A percentile compares a stretch with the other conserved stretches of the same genome.
These are phyloP conservation scores for Pholiota adiposa DNA, from an alignment of 1,284 basidiomycete genomes.

Conservation along the genomic window DNA sequence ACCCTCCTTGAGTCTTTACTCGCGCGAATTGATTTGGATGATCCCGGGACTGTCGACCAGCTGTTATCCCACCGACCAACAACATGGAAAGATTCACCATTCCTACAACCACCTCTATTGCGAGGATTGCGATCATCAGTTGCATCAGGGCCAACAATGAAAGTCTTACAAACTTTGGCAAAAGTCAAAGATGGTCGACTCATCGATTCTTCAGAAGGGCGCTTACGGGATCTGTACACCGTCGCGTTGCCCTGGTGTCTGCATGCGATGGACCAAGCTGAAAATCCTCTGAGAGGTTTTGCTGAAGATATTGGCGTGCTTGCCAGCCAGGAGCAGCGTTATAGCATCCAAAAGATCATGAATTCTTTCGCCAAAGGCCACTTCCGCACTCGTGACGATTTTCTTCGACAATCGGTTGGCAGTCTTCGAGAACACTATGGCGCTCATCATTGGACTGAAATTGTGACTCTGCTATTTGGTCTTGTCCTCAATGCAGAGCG, in stretches of 20 bases:
- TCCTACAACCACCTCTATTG: conserved; percentile 78
- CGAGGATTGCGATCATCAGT: conserved; percentile 82
- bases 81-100: conserved; percentile 73
- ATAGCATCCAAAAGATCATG: conserved; percentile 86
- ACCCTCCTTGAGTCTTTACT: conserved; percentile 74
- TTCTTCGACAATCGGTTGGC: conserved; percentile 87
- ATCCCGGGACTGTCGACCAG: conserved; percentile 63
- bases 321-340: conserved; percentile 73
- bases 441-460: conserved; percentile 69
- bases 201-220: conserved; percentile 74
- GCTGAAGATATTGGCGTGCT: conserved; percentile 77
- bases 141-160: conserved; percentile 73
- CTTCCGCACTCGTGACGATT: conserved; percentile 93
- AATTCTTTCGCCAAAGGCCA: conserved; percentile 86
- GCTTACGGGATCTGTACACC: conserved; percentile 85
- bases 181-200: conserved; percentile 68
- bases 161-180: conserved; percentile 69
- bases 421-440: conserved; percentile 86
- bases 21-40: conserved; percentile 76
- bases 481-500: conserved; percentile 85
- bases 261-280: conserved; percentile 75
- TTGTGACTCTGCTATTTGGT: conserved; percentile 83
- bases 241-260: conserved; percentile 90
- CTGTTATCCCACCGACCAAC: conserved; percentile 72
- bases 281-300: conserved; percentile 69